Evolutionary conservation across 2,329 filamentous ascomycete genomes (phyloP).

Genomic region (Hypomyces rosellus): DNA sequence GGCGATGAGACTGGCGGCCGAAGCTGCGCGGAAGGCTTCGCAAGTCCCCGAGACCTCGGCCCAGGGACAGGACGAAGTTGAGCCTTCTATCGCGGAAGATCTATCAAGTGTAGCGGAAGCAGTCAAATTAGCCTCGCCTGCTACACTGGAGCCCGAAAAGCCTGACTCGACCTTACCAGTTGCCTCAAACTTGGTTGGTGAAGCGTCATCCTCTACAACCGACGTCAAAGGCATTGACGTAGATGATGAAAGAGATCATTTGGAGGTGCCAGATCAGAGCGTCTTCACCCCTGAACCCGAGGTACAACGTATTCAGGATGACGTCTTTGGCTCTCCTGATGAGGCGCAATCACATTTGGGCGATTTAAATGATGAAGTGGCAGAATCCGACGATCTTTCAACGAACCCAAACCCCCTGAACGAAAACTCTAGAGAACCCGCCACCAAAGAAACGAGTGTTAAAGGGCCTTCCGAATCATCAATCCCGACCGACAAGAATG

Average conservation of each 20-base stretch:
- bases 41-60: conserved; percentile 16
- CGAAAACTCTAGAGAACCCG: no score
- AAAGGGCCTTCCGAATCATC: no score
- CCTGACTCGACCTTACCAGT: no score
- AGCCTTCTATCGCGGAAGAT: conserved; percentile 12
- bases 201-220: conserved; percentile 16
- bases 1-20: conserved; percentile 51
- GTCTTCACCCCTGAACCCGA: conserved; percentile 1
- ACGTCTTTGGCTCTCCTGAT: neutral
- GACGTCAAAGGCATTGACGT: neutral
- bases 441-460: no score
- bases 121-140: conserved; percentile 8
- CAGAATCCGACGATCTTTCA: neutral
- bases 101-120: neutral
- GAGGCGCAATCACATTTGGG: conserved; percentile 2
- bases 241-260: neutral
- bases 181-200: no score
- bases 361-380: neutral
- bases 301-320: neutral
- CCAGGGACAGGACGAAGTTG: conserved; percentile 7
- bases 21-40: conserved; percentile 29
- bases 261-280: neutral
- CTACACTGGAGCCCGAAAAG: conserved; percentile 2
- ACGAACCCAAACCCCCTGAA: neutral
- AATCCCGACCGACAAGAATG: conserved; percentile 16